Percentiles rank a stretch among this genome's conserved stretches.
phyloP scores from a whole-genome alignment of 148 eudicot genomes.

The Dianthus caryophyllus region DNA sequence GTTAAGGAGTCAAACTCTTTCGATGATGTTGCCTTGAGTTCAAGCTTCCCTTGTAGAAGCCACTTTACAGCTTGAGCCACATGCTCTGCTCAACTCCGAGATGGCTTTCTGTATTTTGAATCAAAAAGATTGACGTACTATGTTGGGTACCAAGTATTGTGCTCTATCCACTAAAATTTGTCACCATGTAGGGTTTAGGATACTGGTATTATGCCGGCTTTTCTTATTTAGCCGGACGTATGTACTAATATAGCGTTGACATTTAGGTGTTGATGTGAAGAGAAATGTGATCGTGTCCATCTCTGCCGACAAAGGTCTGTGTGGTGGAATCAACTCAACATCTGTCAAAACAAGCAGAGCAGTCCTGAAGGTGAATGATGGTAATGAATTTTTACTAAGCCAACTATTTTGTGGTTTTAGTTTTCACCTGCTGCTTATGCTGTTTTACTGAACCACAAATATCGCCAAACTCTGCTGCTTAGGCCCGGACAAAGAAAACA shows the following conservation, averaged over 20 bases:
- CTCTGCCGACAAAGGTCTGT: slow-evolving; percentile 96
- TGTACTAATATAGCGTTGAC: slow-evolving; percentile 19
- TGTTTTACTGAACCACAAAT: slow-evolving; percentile 1
- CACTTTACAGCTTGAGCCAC: no score
- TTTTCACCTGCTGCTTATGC: not conserved
- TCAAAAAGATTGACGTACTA: not conserved
- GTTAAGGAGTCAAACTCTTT: no score
- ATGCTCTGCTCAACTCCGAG: not conserved
- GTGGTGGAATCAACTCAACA: slow-evolving; percentile 98
- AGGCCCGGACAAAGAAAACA: slow-evolving; percentile 80
- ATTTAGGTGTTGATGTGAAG: slow-evolving; percentile 81
- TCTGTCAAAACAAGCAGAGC: slow-evolving; percentile 90
- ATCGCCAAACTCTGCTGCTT: slow-evolving; percentile 6
- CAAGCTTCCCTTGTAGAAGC: no score
- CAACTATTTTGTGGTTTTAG: slow-evolving; percentile 2
- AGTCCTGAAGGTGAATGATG: slow-evolving; percentile 62
- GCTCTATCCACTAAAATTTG: not conserved
- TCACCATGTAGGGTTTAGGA: not conserved
- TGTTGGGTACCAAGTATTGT: not conserved
- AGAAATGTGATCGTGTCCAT: slow-evolving; percentile 77
- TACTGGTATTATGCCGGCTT: not conserved
- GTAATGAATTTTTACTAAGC: slow-evolving; percentile 35
- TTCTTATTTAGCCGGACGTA: not conserved
- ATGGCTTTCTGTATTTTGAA: not conserved
- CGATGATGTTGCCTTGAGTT: no score